phyloP scores from a whole-genome alignment of 208 protist species.

The Vickermania spadyakhi region DNA sequence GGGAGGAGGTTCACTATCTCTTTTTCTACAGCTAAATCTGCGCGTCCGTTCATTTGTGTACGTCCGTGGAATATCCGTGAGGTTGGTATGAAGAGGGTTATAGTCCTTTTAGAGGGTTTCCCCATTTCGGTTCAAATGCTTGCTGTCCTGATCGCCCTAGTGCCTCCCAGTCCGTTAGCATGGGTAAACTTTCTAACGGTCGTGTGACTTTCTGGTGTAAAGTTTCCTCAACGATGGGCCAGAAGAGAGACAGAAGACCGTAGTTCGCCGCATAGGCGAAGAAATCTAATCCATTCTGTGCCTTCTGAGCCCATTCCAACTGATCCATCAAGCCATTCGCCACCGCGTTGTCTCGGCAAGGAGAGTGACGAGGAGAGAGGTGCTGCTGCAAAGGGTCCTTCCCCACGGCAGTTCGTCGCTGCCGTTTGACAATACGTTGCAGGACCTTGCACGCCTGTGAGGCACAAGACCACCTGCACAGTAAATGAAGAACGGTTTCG shows the following conservation, averaged over 20 bases:
- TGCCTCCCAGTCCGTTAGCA: too few relatives aligned
- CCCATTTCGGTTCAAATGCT: too few relatives aligned
- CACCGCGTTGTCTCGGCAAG: not conserved
- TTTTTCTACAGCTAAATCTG: too few relatives aligned
- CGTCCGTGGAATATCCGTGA: too few relatives aligned
- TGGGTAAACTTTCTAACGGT: too few relatives aligned
- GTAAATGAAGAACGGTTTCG: not conserved
- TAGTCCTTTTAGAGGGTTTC: too few relatives aligned
- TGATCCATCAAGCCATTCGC: not conserved
- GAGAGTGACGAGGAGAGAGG: not conserved
- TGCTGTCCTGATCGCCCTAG: too few relatives aligned
- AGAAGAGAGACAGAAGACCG: not conserved
- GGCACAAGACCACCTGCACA: not conserved
- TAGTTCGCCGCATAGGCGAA: not conserved
- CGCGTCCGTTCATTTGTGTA: too few relatives aligned
- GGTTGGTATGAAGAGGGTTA: too few relatives aligned
- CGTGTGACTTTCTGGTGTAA: too few relatives aligned
- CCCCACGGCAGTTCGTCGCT: not conserved
- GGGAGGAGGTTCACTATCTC: too few relatives aligned
- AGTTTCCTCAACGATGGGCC: not conserved
- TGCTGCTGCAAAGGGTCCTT: not conserved
- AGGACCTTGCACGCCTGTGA: not conserved
- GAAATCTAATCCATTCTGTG: not conserved
- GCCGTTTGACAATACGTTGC: not conserved
- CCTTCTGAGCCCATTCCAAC: not conserved